These are phyloP conservation scores for Botrytis squamosa DNA, from an alignment of 2,329 filamentous ascomycete genomes.

Conservation along the genomic window DNA sequence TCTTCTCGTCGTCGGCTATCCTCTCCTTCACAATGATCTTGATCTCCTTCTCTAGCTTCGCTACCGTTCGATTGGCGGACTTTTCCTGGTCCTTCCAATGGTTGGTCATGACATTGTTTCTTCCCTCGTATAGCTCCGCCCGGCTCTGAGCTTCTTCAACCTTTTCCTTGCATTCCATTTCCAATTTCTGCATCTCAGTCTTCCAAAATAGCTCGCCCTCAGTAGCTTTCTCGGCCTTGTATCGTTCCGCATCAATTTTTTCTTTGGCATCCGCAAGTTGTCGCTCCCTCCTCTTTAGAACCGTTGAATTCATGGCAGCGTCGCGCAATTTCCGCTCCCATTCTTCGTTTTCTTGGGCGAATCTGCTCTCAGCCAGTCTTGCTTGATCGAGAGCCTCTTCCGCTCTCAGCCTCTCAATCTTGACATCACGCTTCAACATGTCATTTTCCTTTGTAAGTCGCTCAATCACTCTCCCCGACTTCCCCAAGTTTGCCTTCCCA, in stretches of 20 bases:
- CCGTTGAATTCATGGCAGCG: constrained; percentile 67
- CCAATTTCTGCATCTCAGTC: constrained; percentile 61
- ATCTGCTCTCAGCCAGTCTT: constrained; percentile 67
- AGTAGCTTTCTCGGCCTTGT: constrained; percentile 58
- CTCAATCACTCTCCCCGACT: constrained; percentile 78
- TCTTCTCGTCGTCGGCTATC: constrained; percentile 59
- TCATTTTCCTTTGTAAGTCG: constrained; percentile 79
- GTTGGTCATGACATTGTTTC: constrained; percentile 64
- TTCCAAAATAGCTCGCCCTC: constrained; percentile 61
- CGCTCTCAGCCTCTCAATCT: constrained; percentile 62
- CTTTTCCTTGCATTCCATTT: constrained; percentile 58
- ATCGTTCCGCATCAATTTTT: constrained; percentile 62
- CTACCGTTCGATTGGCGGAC: constrained; percentile 54
- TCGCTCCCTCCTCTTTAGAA: constrained; percentile 70
- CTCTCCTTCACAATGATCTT: constrained; percentile 54
- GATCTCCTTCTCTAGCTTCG: constrained; percentile 54
- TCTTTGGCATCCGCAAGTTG: constrained; percentile 69
- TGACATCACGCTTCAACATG: constrained; percentile 69
- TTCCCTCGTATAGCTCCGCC: constrained; percentile 66
- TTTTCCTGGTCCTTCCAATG: constrained; percentile 67
- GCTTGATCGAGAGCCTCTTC: constrained; percentile 71
- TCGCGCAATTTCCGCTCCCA: constrained; percentile 69
- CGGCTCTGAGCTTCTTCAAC: constrained; percentile 65
- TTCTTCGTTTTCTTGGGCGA: constrained; percentile 65
- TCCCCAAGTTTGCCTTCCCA: constrained; percentile 68